These are phyloP conservation scores for Xerocomellus dryophilus DNA, from an alignment of 768 basidiomycete genomes.

Conservation along the genomic window DNA sequence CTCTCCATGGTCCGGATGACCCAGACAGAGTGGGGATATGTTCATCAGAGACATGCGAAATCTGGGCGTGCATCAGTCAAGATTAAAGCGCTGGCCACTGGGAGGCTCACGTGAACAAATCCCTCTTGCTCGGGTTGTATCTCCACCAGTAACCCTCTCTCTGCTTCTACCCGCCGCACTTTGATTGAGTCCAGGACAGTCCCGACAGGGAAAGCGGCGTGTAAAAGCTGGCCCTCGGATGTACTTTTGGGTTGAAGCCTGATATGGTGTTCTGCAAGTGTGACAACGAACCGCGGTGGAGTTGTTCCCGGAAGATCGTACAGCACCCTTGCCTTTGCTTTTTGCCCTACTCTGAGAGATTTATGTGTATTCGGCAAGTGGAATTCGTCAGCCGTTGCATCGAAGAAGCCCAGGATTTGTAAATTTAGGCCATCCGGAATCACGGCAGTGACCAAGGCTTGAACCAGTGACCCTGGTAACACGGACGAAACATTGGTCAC, in stretches of 20 bases:
- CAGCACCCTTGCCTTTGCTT: constrained; percentile 80
- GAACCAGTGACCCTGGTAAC: constrained; percentile 82
- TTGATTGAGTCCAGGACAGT: constrained; percentile 67
- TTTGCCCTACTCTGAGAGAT: constrained; percentile 61
- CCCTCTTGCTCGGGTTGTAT: constrained; percentile 64
- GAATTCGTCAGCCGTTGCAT: constrained; percentile 81
- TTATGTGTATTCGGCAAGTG: constrained; percentile 56
- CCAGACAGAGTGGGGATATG: constrained; percentile 75
- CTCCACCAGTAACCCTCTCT: constrained; percentile 77
- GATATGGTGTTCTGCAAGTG: constrained; percentile 70
- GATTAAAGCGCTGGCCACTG: not conserved
- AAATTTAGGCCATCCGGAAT: constrained; percentile 75
- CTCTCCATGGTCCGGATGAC: constrained; percentile 75
- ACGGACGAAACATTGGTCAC: constrained; percentile 75
- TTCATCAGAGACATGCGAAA: constrained; percentile 91
- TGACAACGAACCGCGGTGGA: constrained; percentile 83
- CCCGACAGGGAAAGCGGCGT: constrained; percentile 70
- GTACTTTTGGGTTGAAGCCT: constrained; percentile 44
- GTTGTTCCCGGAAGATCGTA: constrained; percentile 68
- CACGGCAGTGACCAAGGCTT: constrained; percentile 75
- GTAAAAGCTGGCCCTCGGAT: constrained; percentile 34
- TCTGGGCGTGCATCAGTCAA: constrained; percentile 44
- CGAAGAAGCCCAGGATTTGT: constrained; percentile 88
- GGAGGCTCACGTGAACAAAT: constrained; percentile 78
- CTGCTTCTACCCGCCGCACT: constrained; percentile 70